Evolutionary conservation across 179 eudicot species (phyloP), one percentile per base, ranked within the genome.

Genomic region (Spinacia oleracea): DNA sequence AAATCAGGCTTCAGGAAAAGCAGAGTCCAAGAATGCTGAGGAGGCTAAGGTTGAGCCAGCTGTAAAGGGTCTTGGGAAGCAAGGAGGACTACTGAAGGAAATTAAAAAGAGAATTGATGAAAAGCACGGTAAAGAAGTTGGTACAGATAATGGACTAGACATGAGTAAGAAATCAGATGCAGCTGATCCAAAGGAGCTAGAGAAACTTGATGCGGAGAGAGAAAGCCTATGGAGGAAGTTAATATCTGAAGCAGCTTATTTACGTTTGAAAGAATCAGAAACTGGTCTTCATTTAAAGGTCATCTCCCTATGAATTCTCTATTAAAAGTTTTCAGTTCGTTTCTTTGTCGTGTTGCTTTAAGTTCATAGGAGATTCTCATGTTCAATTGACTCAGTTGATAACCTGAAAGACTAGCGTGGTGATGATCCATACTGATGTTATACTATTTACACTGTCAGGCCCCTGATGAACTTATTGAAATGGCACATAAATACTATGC

Each of bases 51-150:
- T 85, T 77, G 96, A 93, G 86, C 91, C 94, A 38, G 83, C 89
- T 64, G 94, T 93, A 65, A 93, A 93, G 87, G 97, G 97, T 82
- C 92, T 93, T 70, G 97, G 97, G 45, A 93, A 93, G 87, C 89
- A 91, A 75, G 94, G 92, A 56, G 96, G 92, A 72, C 82, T 93
- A 72, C 81, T 91, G 67, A 93, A 89, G 86, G 96, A 91, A 79
- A 80, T 91, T 31, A 91, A 91, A 84, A 93, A 85, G 85, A 89
- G 87, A 84, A 84, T 87, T 68, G 93, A 92, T 65, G 93, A 90
- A 62, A 83, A 81, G 80, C 85, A 74, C 40, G 84, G 80, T 51
- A 90, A 87, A 72, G 89, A 89, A 74, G 62, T 46, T 20, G 16
- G 84, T 38, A 45, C 62, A 12, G 81, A 50, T 69, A 78, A 38